Conservation (phyloP, 2,329 filamentous ascomycete genomes). For the Aotearoamyces nothofagi region DNA sequence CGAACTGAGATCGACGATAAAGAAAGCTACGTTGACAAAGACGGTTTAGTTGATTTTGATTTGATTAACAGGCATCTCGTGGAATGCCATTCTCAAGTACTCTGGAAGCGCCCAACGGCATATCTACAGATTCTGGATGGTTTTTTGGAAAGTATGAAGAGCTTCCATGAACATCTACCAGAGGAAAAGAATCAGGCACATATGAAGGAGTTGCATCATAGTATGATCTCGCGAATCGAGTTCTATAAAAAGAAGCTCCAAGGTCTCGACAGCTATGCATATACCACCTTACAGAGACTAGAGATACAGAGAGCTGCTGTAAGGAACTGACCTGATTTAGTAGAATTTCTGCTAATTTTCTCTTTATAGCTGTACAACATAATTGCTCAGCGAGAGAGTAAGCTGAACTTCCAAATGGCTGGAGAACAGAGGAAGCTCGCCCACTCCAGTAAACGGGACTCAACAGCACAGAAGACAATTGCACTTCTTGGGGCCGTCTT, state of each 20-base stretch:
- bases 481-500: slow-evolving; percentile 49
- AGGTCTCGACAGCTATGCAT: slow-evolving; percentile 46
- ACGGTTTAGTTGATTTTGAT: slow-evolving; percentile 38
- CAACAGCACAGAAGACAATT: slow-evolving; percentile 46
- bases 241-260: slow-evolving; percentile 46
- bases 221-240: slow-evolving; percentile 36
- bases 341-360: slow-evolving; percentile 1
- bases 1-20: slow-evolving; percentile 25
- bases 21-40: slow-evolving; percentile 35
- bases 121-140: slow-evolving; percentile 38
- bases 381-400: slow-evolving; percentile 48
- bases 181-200: slow-evolving; percentile 10
- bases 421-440: slow-evolving; percentile 25
- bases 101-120: slow-evolving; percentile 49
- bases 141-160: slow-evolving; percentile 26
- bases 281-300: slow-evolving; percentile 43
- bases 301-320: slow-evolving; percentile 47
- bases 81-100: slow-evolving; percentile 46
- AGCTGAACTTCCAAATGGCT: slow-evolving; percentile 43
- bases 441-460: slow-evolving; percentile 24
- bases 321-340: too few relatives aligned
- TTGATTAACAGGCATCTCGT: slow-evolving; percentile 46
- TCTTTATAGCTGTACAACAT: slow-evolving; percentile 45
- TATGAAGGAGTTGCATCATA: slow-evolving; percentile 31
- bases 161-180: slow-evolving; percentile 8